Base-by-base conservation (phyloP, 2,329 filamentous ascomycete genomes). In the Sclerotinia glacialis region DNA sequence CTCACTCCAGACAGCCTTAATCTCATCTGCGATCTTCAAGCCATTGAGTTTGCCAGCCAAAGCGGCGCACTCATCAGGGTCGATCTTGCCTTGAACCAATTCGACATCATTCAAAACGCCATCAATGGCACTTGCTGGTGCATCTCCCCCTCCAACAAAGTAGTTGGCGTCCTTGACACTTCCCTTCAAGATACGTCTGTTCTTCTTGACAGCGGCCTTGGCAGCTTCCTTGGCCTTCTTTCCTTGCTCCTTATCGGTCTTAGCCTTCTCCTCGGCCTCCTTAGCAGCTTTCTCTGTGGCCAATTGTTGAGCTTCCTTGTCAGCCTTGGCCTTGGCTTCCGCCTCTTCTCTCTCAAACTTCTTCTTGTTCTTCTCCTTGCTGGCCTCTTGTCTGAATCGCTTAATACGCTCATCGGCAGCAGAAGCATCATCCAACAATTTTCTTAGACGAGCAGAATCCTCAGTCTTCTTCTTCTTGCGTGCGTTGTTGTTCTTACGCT, bases 401-500 rank as follows among this genome's bases (percentile, higher is more conserved):
- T 97, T 97, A 84, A 98, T 97, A 72, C 95, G 92, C 83, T 96
- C 93, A 76, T 99, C 95, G 53, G 86, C 84, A 42, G 89, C 88
- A 23, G 94, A 87, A 72, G 86, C 89, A 71, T 97, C 92, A 77
- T 99, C 95, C 34, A 99, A 89, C 66, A 97, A 80, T 80, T 93
- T 90, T 76, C 95, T 89, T 69, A 99, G 86, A 75, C 96, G 93
- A 62, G 91, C 85, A 74, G 90, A 96, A 81, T 99, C 96, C 83
- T 99, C 95, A 34, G 89, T 92, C 93, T 99, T 99, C 86, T 93
- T 96, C 93, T 99, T 99, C 82, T 95, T 96, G 79, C 95, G 92
- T 50, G 93, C 89, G 78, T 97, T 97, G 82, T 91, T 87, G 82
- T 99, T 99, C 89, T 99, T 99, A 79, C 93, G 90, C 84, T 99